Conservation (phyloP, 192 early-diverging fungal species). For the Spinellus fusiger region DNA sequence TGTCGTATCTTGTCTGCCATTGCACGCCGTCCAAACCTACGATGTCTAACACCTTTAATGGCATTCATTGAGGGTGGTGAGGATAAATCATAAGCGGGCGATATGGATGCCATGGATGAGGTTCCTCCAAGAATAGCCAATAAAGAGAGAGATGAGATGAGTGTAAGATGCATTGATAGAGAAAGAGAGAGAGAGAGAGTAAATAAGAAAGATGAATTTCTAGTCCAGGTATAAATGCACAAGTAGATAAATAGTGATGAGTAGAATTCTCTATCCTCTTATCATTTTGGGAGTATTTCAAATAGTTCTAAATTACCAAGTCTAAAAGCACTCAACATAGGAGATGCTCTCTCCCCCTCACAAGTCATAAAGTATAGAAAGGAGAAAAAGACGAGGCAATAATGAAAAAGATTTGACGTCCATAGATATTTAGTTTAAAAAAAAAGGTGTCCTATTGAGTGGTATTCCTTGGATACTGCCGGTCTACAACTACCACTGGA, state of each 20-base stretch:
- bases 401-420: background rate
- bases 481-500: conserved; percentile 18
- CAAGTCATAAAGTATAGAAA: background rate
- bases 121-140: too few species aligned
- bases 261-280: background rate
- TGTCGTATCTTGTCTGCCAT: background rate
- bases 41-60: background rate
- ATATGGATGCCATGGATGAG: too few species aligned
- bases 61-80: background rate
- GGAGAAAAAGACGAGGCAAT: background rate
- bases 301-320: background rate
- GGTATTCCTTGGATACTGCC: background rate
- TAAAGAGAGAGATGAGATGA: background rate
- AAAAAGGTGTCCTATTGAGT: background rate
- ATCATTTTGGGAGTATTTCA: background rate
- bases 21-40: background rate
- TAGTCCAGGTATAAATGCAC: background rate
- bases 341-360: background rate
- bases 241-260: background rate
- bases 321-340: background rate
- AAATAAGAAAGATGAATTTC: background rate
- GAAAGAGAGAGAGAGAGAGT: background rate
- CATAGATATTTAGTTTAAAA: background rate
- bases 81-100: background rate
- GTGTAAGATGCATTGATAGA: background rate